Conservation (phyloP, 495 filamentous ascomycete species). For the Lophium mytilinum region DNA sequence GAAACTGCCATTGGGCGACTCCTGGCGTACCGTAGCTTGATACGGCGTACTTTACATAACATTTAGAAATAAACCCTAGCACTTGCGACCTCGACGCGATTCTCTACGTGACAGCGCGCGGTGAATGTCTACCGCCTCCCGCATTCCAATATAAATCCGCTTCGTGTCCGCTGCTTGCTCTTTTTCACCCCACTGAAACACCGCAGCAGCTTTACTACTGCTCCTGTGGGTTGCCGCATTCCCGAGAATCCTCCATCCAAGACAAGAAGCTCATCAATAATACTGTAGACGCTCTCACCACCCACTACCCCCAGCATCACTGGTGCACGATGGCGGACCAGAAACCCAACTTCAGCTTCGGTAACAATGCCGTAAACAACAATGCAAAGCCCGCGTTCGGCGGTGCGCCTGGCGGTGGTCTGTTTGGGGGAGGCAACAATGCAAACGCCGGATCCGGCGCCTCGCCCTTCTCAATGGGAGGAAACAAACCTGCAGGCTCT, state of each 20-base stretch:
- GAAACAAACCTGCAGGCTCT: neutral
- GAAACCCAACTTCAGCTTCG: neutral
- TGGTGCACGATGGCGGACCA: neutral
- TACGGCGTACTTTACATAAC: no score
- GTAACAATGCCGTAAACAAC: neutral
- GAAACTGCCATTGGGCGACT: no score
- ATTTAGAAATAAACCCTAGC: no score
- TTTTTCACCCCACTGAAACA: neutral
- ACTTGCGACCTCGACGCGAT: no score
- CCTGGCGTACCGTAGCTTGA: no score
- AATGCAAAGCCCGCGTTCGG: neutral
- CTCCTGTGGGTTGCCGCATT: neutral
- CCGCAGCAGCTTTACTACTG: no score
- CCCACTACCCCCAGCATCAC: neutral
- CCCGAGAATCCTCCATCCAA: neutral
- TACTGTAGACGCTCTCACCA: neutral
- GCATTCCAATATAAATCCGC: no score
- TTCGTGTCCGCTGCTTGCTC: no score
- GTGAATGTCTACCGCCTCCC: no score
- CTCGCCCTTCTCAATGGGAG: neutral
- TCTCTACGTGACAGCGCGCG: no score
- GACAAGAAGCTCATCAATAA: constrained; percentile 1
- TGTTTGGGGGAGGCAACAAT: neutral
- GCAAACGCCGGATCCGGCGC: neutral
- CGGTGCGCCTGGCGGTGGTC: neutral